Evolutionary conservation across 495 filamentous ascomycete species (phyloP), one percentile per base, ranked within the genome.

Genomic region (Elasticomyces elasticus): DNA sequence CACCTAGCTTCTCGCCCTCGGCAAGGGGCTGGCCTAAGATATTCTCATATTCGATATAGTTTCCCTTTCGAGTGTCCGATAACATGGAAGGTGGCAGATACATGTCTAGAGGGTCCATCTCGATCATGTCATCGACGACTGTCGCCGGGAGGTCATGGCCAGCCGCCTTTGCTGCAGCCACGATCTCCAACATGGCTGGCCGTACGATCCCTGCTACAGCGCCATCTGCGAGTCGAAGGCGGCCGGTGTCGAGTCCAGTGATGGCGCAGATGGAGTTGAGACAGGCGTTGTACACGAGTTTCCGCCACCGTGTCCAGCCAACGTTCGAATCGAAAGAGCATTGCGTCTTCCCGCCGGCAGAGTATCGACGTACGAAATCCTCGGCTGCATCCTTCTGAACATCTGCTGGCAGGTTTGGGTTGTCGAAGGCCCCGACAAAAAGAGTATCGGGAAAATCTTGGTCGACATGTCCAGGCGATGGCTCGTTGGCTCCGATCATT

Each of bases 11-110:
- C 59, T 69, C 59, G 0, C 66, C 76, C 54, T 78, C 77, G 5
- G 72, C 60, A 43, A 80, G 24, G 3, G 77, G 75, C 59, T 79
- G 76, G 0, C 76, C 75, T 6, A 77, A 66, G 23, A 78, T 72
- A 55, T 74, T 76, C 54, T 79, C 76, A 41, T 70, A 70, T 55
- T 80, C 77, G 45, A 72, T 73, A 55, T 66, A 78, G 54, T 72
- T 74, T 9, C 72, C 74, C 73, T 72, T 45, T 1, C 20, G 24
- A 48, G 17, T 28, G 38, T 58, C 43, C 27, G 44, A 49, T 62
- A 60, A 52, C 75, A 78, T 78, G 54, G 72, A 74, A 1, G 75
- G 75, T 33, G 56, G 58, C 19, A 76, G 67, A 38, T 66, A 71
- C 26, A 64, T 58, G n/a, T 69, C 67, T 13, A 65, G 35, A 40